Percentiles rank a stretch among this genome's conserved stretches.
Evolutionary conservation across 2,329 filamentous ascomycete species (phyloP).

Genomic region (Aspergillus japonicus): DNA sequence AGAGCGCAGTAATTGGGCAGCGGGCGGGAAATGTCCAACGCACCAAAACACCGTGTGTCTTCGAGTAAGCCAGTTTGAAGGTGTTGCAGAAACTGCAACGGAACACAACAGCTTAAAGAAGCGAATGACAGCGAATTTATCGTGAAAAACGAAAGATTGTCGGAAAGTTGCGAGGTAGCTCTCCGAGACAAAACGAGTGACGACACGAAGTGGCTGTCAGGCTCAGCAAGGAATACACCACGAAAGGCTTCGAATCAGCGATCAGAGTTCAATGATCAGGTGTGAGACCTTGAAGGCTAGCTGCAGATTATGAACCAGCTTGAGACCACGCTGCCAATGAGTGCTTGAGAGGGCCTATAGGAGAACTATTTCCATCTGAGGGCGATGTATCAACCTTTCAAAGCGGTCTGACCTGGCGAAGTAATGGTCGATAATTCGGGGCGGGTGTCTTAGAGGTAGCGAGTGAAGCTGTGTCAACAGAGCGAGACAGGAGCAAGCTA

Average conservation of each 20-base stretch:
- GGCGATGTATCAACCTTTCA: slow-evolving; percentile 9
- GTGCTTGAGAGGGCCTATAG: slow-evolving; percentile 19
- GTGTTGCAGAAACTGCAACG: slow-evolving; percentile 47
- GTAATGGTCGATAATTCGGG: slow-evolving; percentile 15
- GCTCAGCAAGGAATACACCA: slow-evolving; percentile 32
- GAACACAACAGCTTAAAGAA: slow-evolving; percentile 42
- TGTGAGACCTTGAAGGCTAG: slow-evolving; percentile 31
- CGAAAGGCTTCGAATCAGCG: slow-evolving; percentile 37
- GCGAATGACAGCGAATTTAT: slow-evolving; percentile 49
- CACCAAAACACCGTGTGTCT: slow-evolving; percentile 47
- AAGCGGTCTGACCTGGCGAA: slow-evolving; percentile 12
- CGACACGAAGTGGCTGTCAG: slow-evolving; percentile 36
- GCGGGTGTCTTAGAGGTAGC: slow-evolving; percentile 16
- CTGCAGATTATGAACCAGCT: slow-evolving; percentile 30
- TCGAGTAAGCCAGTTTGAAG: slow-evolving; percentile 52
- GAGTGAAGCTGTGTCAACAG: slow-evolving; percentile 11
- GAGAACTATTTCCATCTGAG: slow-evolving; percentile 20
- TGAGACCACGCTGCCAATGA: slow-evolving; percentile 24
- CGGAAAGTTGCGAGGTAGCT: slow-evolving; percentile 33
- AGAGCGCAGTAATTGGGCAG: slow-evolving; percentile 18
- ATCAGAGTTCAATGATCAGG: slow-evolving; percentile 27
- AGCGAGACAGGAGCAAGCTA: slow-evolving; percentile 23
- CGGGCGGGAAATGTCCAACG: slow-evolving; percentile 30
- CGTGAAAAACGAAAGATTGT: slow-evolving; percentile 40
- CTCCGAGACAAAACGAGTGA: slow-evolving; percentile 48